These are phyloP conservation scores for Magnusiomyces tetraspermus DNA, from an alignment of 1,139 yeast genomes.

Conservation along the genomic window DNA sequence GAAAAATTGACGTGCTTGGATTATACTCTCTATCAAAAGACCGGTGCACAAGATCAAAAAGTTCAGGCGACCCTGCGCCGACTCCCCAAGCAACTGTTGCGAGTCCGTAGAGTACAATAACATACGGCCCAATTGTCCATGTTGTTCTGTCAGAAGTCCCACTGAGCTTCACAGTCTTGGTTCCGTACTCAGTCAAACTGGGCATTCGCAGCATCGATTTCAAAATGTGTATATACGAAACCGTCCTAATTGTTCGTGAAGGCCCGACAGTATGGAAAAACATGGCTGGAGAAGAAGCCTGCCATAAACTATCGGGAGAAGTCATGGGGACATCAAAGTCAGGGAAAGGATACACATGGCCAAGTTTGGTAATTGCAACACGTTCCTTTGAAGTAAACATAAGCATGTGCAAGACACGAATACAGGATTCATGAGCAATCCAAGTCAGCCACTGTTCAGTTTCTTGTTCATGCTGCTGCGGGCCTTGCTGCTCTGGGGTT, in stretches of 20 bases:
- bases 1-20: background rate
- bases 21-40: background rate
- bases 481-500: background rate
- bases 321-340: conserved; percentile 29
- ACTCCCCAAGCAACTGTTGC: conserved; percentile 23
- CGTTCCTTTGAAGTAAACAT: conserved; percentile 18
- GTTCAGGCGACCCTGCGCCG: conserved; percentile 3
- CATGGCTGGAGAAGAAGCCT: conserved; percentile 21
- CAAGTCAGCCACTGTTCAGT: conserved; percentile 30
- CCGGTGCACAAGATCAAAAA: background rate
- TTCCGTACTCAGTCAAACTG: conserved; percentile 17
- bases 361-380: conserved; percentile 16
- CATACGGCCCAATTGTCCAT: conserved; percentile 25
- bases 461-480: too few species aligned
- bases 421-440: conserved; percentile 27
- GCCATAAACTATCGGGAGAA: conserved; percentile 27
- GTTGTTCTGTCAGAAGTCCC: conserved; percentile 8
- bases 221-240: conserved; percentile 27
- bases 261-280: conserved; percentile 27
- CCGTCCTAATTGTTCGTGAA: conserved; percentile 18
- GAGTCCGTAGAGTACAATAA: conserved; percentile 25
- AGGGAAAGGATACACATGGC: conserved; percentile 19
- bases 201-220: conserved; percentile 30
- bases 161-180: background rate
- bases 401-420: conserved; percentile 26